These are phyloP conservation scores for Trichoderma harzianum DNA, from an alignment of 2,329 filamentous ascomycete species.

Conservation along the genomic window DNA sequence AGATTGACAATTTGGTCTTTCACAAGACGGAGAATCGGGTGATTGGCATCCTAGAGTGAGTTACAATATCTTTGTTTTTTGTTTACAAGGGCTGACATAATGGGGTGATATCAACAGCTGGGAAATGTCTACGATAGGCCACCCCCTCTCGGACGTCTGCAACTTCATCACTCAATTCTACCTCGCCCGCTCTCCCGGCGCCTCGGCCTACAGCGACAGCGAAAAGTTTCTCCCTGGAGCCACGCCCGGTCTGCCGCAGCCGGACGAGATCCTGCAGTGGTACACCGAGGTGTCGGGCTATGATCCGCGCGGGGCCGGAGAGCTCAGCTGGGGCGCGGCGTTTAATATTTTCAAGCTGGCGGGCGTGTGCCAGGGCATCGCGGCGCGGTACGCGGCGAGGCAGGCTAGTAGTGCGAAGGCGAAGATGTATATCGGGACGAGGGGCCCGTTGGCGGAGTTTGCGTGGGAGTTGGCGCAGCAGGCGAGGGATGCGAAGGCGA, in stretches of 20 bases:
- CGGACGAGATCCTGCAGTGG: conserved; percentile 41
- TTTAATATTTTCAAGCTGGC: conserved; percentile 61
- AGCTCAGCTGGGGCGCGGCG: conserved; percentile 59
- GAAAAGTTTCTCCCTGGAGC: conserved; percentile 58
- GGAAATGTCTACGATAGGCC: conserved; percentile 98
- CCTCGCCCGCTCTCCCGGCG: conserved; percentile 29
- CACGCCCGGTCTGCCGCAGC: conserved; percentile 60
- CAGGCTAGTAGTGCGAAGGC: conserved; percentile 90
- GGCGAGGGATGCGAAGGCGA: conserved; percentile 27
- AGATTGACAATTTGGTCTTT: conserved; percentile 88
- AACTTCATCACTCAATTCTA: conserved; percentile 60
- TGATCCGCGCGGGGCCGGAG: conserved; percentile 60
- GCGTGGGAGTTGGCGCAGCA: conserved; percentile 71
- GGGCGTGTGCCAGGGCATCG: conserved; percentile 80
- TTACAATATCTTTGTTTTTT: conserved; percentile 14
- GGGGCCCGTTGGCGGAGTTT: conserved; percentile 69
- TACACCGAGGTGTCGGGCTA: conserved; percentile 59
- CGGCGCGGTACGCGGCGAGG: conserved; percentile 75
- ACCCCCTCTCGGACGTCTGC: conserved; percentile 85
- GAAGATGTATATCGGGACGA: conserved; percentile 64
- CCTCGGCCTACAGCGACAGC: conserved; percentile 28
- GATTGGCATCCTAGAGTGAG: conserved; percentile 84
- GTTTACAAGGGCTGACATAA: neutral
- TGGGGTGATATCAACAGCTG: conserved; percentile 49
- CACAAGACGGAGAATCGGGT: conserved; percentile 84